These are phyloP conservation scores for Saraca asoca DNA, from an alignment of 331 rosid species.

Conservation along the genomic window DNA sequence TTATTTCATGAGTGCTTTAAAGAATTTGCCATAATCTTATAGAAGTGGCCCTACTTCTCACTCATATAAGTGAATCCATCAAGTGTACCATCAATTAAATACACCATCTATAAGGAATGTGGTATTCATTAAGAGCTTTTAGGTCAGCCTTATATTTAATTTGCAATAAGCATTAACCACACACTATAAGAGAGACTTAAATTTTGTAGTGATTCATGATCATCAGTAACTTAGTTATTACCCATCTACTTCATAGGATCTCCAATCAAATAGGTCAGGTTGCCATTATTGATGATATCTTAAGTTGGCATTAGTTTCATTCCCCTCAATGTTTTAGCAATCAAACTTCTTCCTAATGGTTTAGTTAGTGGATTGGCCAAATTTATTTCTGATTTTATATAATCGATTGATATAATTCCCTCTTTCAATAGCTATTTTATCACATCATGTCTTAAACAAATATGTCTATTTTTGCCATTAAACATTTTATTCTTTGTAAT, in stretches of 20 bases:
- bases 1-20: no score
- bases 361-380: not conserved
- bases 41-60: no score
- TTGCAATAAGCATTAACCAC: no score
- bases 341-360: not conserved
- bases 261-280: not conserved
- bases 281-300: not conserved
- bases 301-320: not conserved
- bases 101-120: no score
- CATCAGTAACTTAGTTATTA: not conserved
- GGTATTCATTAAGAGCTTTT: no score
- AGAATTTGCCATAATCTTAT: no score
- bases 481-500: not conserved
- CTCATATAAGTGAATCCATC: no score
- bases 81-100: no score
- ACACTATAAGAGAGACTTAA: no score
- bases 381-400: not conserved
- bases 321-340: not conserved
- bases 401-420: not conserved
- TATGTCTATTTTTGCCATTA: constrained; percentile 1
- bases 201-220: no score
- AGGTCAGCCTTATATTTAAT: no score
- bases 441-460: not conserved
- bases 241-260: not conserved
- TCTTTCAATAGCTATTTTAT: not conserved